Percentiles rank a stretch among this genome's conserved stretches.
These are phyloP conservation scores for Fusarium papillatum DNA, from an alignment of 2,329 filamentous ascomycete genomes.

Conservation along the genomic window DNA sequence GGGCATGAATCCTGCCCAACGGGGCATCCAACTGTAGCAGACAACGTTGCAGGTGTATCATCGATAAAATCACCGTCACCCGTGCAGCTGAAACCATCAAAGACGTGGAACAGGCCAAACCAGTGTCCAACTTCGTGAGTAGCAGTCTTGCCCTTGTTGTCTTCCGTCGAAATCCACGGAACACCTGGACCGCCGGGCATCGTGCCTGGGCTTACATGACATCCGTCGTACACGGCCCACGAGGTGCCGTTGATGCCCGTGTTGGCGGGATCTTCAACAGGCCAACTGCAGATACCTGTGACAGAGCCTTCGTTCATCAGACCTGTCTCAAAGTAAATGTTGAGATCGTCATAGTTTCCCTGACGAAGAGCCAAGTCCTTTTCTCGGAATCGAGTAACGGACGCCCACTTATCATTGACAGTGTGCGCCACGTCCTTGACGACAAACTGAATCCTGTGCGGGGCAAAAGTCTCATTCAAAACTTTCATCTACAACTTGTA, in stretches of 20 bases:
- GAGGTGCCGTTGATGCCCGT: slow-evolving; percentile 48
- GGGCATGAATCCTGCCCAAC: slow-evolving; percentile 53
- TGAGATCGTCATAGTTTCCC: slow-evolving; percentile 57
- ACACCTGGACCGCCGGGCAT: slow-evolving; percentile 52
- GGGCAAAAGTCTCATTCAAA: slow-evolving; percentile 58
- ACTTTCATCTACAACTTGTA: slow-evolving; percentile 31
- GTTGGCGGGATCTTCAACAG: slow-evolving; percentile 53
- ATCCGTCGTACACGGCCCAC: slow-evolving; percentile 51
- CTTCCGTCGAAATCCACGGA: slow-evolving; percentile 40
- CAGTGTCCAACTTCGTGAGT: slow-evolving; percentile 63
- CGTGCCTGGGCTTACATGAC: slow-evolving; percentile 50
- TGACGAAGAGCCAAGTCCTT: slow-evolving; percentile 62
- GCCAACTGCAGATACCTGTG: slow-evolving; percentile 55
- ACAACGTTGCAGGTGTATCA: slow-evolving; percentile 57
- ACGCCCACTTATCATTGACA: slow-evolving; percentile 61
- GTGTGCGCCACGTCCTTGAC: slow-evolving; percentile 56
- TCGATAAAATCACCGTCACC: slow-evolving; percentile 53
- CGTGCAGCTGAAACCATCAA: slow-evolving; percentile 54
- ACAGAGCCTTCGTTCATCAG: slow-evolving; percentile 54
- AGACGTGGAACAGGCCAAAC: slow-evolving; percentile 63
- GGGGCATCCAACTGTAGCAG: slow-evolving; percentile 51
- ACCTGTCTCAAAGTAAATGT: slow-evolving; percentile 59
- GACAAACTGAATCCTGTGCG: slow-evolving; percentile 57
- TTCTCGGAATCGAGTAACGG: slow-evolving; percentile 49
- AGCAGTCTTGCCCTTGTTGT: slow-evolving; percentile 49